These are phyloP conservation scores for Fistulina hepatica DNA, from an alignment of 1,284 basidiomycete genomes.

Conservation along the genomic window DNA sequence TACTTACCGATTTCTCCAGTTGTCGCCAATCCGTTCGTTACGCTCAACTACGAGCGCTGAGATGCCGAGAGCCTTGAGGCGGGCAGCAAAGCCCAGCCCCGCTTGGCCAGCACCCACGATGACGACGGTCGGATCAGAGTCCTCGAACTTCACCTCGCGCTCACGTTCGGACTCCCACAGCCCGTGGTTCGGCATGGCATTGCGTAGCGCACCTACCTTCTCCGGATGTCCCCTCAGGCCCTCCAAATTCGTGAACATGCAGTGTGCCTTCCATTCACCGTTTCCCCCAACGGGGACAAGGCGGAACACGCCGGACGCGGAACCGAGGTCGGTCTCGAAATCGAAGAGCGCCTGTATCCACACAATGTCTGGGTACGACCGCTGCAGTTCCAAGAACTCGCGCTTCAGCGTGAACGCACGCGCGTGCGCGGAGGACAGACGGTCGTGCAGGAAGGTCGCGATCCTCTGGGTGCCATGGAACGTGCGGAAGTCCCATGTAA, in stretches of 20 bases:
- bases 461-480: slow-evolving; percentile 37
- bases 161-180: slow-evolving; percentile 26
- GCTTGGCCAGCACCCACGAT: slow-evolving; percentile 59
- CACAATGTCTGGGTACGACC: slow-evolving; percentile 42
- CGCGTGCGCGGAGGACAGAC: slow-evolving; percentile 29
- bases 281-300: slow-evolving; percentile 36
- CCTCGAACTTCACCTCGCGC: slow-evolving; percentile 28
- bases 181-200: slow-evolving; percentile 25
- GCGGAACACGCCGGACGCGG: slow-evolving; percentile 39
- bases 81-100: slow-evolving; percentile 47
- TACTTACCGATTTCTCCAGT: slow-evolving; percentile 33
- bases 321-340: slow-evolving; percentile 44
- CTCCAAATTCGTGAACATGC: slow-evolving; percentile 51
- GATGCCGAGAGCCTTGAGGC: slow-evolving; percentile 44
- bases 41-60: slow-evolving; percentile 44
- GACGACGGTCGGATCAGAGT: slow-evolving; percentile 34
- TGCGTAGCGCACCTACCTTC: slow-evolving; percentile 29
- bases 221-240: slow-evolving; percentile 42
- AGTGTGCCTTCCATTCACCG: slow-evolving; percentile 47
- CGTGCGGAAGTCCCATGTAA: slow-evolving; percentile 60
- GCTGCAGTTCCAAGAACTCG: slow-evolving; percentile 26
- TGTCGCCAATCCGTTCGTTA: slow-evolving; percentile 42
- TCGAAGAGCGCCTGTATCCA: slow-evolving; percentile 49
- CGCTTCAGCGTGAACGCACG: slow-evolving; percentile 32
- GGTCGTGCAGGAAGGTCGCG: slow-evolving; percentile 33